Conservation (phyloP, 495 filamentous ascomycete species). For the Hypoxylon perforatum region DNA sequence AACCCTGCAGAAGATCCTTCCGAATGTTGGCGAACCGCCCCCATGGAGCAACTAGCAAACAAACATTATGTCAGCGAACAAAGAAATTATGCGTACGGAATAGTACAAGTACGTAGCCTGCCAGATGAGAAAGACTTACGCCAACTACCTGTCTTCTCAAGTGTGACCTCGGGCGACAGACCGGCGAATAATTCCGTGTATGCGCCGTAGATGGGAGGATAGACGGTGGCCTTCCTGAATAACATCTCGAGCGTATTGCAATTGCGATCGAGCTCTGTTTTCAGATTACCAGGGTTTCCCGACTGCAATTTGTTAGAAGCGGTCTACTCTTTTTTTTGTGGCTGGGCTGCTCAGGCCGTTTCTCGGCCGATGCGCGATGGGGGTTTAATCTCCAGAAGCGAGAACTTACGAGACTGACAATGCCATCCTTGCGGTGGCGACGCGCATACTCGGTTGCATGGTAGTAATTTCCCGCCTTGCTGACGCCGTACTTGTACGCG, state of each 20-base stretch:
- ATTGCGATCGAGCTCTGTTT: slow-evolving; percentile 56
- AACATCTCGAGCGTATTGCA: slow-evolving; percentile 20
- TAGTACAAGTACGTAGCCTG: no score
- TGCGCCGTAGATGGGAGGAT: slow-evolving; percentile 52
- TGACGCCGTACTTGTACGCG: slow-evolving; percentile 49
- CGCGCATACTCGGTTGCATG: slow-evolving; percentile 53
- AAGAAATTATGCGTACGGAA: no score
- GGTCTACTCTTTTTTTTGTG: neutral
- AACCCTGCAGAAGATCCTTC: slow-evolving; percentile 47
- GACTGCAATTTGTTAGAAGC: slow-evolving; percentile 21
- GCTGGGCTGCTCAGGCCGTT: neutral
- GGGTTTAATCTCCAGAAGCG: slow-evolving; percentile 20
- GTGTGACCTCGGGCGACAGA: slow-evolving; percentile 53
- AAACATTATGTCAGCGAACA: slow-evolving; percentile 16
- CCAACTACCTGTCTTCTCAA: slow-evolving; percentile 41
- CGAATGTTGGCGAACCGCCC: slow-evolving; percentile 48
- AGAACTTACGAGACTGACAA: slow-evolving; percentile 46
- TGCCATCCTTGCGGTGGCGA: slow-evolving; percentile 44
- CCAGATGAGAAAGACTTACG: slow-evolving; percentile 25
- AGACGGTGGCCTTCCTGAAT: slow-evolving; percentile 24
- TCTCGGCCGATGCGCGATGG: slow-evolving; percentile 7
- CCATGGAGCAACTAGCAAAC: slow-evolving; percentile 52
- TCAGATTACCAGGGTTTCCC: slow-evolving; percentile 58
- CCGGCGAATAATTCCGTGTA: slow-evolving; percentile 60
- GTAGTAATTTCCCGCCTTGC: slow-evolving; percentile 57